Evolutionary conservation across 2,329 filamentous ascomycete species (phyloP).

Genomic region (Ilyonectria mors-panacis): DNA sequence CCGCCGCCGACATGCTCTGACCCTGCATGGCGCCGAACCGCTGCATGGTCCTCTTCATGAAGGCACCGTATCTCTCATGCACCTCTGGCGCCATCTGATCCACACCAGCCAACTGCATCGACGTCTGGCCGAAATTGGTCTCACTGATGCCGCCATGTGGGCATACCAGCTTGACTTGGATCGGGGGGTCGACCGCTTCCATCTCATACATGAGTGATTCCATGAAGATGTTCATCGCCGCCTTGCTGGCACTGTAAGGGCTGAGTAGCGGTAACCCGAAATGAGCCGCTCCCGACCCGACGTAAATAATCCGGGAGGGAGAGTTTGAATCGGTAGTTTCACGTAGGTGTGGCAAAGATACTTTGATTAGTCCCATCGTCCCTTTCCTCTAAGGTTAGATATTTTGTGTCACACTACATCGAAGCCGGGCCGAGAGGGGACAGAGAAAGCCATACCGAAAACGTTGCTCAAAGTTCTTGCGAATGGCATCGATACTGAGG

Average conservation of each 20-base stretch:
- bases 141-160: conserved; percentile 29
- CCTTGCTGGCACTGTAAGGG: conserved; percentile 41
- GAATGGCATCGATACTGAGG: conserved; percentile 25
- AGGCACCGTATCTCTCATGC: conserved; percentile 26
- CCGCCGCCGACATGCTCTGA: conserved; percentile 32
- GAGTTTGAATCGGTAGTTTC: conserved; percentile 24
- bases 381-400: conserved; percentile 21
- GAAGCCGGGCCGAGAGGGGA: neutral
- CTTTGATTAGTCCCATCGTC: conserved; percentile 29
- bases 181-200: conserved; percentile 26
- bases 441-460: conserved; percentile 29
- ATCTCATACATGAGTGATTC: conserved; percentile 26
- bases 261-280: conserved; percentile 27
- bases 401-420: conserved; percentile 20
- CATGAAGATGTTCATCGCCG: conserved; percentile 28
- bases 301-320: conserved; percentile 24
- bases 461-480: conserved; percentile 34
- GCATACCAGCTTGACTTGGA: conserved; percentile 28
- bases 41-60: conserved; percentile 32
- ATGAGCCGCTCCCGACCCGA: conserved; percentile 27
- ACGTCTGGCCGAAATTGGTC: conserved; percentile 34
- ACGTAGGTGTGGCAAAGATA: conserved; percentile 33
- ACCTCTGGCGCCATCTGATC: conserved; percentile 38
- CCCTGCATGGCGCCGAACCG: conserved; percentile 35
- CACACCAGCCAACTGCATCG: conserved; percentile 34